Base-by-base conservation (phyloP, 805 yeast genomes). In the Candida stauntonica region DNA sequence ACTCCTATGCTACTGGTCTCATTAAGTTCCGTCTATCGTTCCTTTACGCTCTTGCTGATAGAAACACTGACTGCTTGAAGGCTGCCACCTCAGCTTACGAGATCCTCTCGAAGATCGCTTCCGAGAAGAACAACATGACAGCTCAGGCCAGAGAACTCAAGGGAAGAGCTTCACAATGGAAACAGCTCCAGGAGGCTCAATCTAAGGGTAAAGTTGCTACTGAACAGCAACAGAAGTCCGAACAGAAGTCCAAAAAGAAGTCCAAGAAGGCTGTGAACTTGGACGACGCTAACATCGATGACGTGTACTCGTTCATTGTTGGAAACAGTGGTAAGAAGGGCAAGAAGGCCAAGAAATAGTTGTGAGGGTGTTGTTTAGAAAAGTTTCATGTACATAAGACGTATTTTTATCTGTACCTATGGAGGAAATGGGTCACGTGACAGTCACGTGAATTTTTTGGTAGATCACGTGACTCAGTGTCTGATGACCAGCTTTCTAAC, bases 21-120 rank as follows among this genome's bases (percentile, higher is more conserved):
- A 65, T 83, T 45, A 72, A 74, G 48, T 85, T 79, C 65, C 86
- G 91, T 59, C 58, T 73, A n/a, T 78, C 82, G 18, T 81, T 81
- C 52, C 59, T 78, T 31, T 70, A 76, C 36, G 74, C 81, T 24
- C 62, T 73, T 21, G 48, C 60, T 20, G 70, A 72, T 31, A 77
- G 79, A 41, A 70, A 72, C 51, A 66, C 69, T 36, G 74, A 67
- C 17, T 80, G 95, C 0, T 61, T 74, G 37, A 75, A 69, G 14
- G 70, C 72, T 41, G 75, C 81, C 51, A 63, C 70, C 15, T 66
- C 63, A 30, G 78, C 96, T 8, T 72, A 72, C 46, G 70, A 63
- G 8, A 67, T 75, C 15, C 84, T 84, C 66, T 68, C 66, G 41
- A 61, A 61, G 29, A 66, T 72, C 26, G 67, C 80, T 27, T 96